Percentiles rank a stretch among this genome's conserved stretches.
Conservation (phyloP, 148 eudicot genomes). For the Rhododendron vialii region DNA sequence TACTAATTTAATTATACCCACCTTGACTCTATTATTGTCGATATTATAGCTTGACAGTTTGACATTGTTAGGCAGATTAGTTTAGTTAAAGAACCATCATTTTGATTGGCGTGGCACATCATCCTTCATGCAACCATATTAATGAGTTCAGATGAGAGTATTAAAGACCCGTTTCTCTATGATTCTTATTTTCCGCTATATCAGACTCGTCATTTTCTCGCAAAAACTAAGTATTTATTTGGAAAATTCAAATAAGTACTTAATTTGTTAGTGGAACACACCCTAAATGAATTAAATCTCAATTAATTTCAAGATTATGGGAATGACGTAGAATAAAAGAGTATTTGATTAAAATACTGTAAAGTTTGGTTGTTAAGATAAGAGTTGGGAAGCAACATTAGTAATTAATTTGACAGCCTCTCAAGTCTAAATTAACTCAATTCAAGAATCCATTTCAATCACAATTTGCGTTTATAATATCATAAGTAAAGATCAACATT, state of each 20-base stretch:
- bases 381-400: not conserved
- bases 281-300: not conserved
- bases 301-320: not conserved
- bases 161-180: not conserved
- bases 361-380: not conserved
- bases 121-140: not conserved
- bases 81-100: not conserved
- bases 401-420: not conserved
- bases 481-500: not conserved
- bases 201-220: too few species aligned
- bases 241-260: too few species aligned
- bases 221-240: too few species aligned
- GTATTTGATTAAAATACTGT: not conserved
- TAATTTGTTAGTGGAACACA: too few species aligned
- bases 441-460: not conserved
- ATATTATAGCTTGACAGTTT: not conserved
- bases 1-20: not conserved
- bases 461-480: not conserved
- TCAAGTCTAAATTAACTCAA: not conserved
- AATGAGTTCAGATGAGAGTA: not conserved
- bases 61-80: not conserved
- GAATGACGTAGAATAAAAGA: not conserved
- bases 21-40: slow-evolving; percentile 3
- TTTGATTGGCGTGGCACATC: not conserved
- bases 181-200: too few species aligned